Percentiles rank a stretch among this genome's conserved stretches.
Conservation (phyloP, 2,329 filamentous ascomycete species). For the Blastomyces emzantsi region DNA sequence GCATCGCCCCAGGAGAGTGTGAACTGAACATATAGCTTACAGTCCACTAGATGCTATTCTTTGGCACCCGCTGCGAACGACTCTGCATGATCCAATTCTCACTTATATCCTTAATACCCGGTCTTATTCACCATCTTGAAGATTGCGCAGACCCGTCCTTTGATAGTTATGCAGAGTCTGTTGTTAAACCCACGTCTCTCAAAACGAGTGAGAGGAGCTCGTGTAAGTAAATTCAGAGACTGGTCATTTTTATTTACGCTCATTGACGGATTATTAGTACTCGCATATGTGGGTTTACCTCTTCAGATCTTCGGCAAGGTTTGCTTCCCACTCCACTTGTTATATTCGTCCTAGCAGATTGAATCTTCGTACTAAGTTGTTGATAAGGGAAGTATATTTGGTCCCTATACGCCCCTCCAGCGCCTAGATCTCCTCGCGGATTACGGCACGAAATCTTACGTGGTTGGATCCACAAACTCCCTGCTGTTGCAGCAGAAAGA, state of each 20-base stretch:
- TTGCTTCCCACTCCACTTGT: neutral
- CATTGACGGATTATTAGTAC: slow-evolving; percentile 42
- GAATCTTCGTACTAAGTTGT: slow-evolving; percentile 43
- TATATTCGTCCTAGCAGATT: slow-evolving; percentile 27
- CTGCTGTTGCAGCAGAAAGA: slow-evolving; percentile 89
- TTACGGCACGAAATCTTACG: slow-evolving; percentile 90
- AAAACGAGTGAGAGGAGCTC: slow-evolving; percentile 88
- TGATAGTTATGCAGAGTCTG: slow-evolving; percentile 66
- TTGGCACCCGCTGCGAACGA: slow-evolving; percentile 89
- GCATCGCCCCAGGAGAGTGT: neutral
- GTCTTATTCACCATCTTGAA: slow-evolving; percentile 80
- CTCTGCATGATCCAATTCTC: slow-evolving; percentile 99
- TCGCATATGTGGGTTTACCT: slow-evolving; percentile 90
- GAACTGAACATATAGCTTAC: slow-evolving; percentile 6
- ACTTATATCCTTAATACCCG: slow-evolving; percentile 87
- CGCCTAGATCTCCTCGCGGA: slow-evolving; percentile 91
- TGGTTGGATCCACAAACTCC: slow-evolving; percentile 95
- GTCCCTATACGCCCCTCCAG: slow-evolving; percentile 92
- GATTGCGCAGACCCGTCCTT: slow-evolving; percentile 94
- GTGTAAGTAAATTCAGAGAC: slow-evolving; percentile 33
- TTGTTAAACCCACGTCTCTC: slow-evolving; percentile 71
- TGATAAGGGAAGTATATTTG: slow-evolving; percentile 77
- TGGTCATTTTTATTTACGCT: neutral
- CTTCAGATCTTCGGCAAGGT: slow-evolving; percentile 93
- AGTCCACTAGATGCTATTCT: slow-evolving; percentile 78